Conservation (phyloP, 1,284 basidiomycete species). For the Bjerkandera adusta region DNA sequence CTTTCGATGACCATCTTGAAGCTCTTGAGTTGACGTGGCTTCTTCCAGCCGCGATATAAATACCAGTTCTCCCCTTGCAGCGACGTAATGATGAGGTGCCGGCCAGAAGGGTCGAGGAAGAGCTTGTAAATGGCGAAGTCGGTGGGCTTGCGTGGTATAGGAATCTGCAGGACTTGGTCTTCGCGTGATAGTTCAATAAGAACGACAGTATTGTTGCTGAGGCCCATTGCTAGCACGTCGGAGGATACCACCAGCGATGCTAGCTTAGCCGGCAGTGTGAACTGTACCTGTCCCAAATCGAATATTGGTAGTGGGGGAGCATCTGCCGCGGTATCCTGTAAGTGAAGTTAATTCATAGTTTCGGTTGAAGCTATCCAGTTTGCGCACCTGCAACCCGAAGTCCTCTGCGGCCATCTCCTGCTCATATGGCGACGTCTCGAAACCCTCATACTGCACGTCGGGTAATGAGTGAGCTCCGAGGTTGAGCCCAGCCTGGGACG, state of each 20-base stretch:
- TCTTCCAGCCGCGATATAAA: slow-evolving; percentile 77
- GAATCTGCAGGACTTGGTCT: slow-evolving; percentile 78
- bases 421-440: slow-evolving; percentile 69
- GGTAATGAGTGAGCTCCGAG: slow-evolving; percentile 42
- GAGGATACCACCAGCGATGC: slow-evolving; percentile 80
- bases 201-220: slow-evolving; percentile 75
- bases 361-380: background rate
- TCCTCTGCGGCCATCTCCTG: slow-evolving; percentile 42
- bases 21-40: slow-evolving; percentile 74
- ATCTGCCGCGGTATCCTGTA: too few species aligned
- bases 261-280: slow-evolving; percentile 80
- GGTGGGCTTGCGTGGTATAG: slow-evolving; percentile 66
- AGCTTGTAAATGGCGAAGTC: slow-evolving; percentile 76
- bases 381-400: slow-evolving; percentile 36
- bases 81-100: slow-evolving; percentile 87
- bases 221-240: slow-evolving; percentile 83
- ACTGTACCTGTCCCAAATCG: slow-evolving; percentile 86
- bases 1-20: slow-evolving; percentile 90
- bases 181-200: slow-evolving; percentile 84
- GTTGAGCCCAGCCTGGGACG: slow-evolving; percentile 39
- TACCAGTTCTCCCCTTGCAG: slow-evolving; percentile 94
- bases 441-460: slow-evolving; percentile 80
- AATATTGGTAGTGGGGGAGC: slow-evolving; percentile 59
- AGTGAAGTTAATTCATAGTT: slow-evolving; percentile 18
- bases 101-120: slow-evolving; percentile 89